These are phyloP conservation scores for Leishmania turanica DNA, from an alignment of 208 protist genomes.

Conservation along the genomic window DNA sequence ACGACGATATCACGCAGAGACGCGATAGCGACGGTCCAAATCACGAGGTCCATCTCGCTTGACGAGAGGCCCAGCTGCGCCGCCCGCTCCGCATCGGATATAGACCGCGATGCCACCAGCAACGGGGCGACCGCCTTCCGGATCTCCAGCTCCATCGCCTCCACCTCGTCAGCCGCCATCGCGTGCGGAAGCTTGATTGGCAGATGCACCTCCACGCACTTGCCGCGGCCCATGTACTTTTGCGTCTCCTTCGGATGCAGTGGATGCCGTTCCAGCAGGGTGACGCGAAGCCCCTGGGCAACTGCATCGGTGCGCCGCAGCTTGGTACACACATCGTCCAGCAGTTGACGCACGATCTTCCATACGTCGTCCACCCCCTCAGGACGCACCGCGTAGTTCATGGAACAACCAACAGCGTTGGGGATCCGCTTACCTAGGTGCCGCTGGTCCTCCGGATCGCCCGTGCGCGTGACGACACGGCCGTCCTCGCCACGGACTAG, in stretches of 20 bases:
- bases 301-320: slow-evolving; percentile 47
- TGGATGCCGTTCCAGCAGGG: slow-evolving; percentile 83
- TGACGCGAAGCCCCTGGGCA: slow-evolving; percentile 57
- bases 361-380: slow-evolving; percentile 60
- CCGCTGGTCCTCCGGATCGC: slow-evolving; percentile 70
- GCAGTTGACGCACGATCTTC: slow-evolving; percentile 60
- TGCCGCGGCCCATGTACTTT: slow-evolving; percentile 88
- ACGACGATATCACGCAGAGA: slow-evolving; percentile 66
- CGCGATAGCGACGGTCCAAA: slow-evolving; percentile 73
- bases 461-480: slow-evolving; percentile 75
- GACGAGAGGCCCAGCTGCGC: slow-evolving; percentile 44
- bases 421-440: slow-evolving; percentile 60
- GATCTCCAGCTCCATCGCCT: slow-evolving; percentile 51
- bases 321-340: slow-evolving; percentile 77
- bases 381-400: slow-evolving; percentile 91
- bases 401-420: slow-evolving; percentile 72
- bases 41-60: slow-evolving; percentile 12
- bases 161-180: slow-evolving; percentile 35
- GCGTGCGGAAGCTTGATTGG: slow-evolving; percentile 55
- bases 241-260: slow-evolving; percentile 71
- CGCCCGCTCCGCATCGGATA: slow-evolving; percentile 55
- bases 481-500: slow-evolving; percentile 70
- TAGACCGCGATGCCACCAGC: slow-evolving; percentile 45
- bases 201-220: slow-evolving; percentile 82
- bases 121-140: slow-evolving; percentile 46